Evolutionary conservation across 768 basidiomycete genomes (phyloP).

Genomic region (Clathrus columnatus): DNA sequence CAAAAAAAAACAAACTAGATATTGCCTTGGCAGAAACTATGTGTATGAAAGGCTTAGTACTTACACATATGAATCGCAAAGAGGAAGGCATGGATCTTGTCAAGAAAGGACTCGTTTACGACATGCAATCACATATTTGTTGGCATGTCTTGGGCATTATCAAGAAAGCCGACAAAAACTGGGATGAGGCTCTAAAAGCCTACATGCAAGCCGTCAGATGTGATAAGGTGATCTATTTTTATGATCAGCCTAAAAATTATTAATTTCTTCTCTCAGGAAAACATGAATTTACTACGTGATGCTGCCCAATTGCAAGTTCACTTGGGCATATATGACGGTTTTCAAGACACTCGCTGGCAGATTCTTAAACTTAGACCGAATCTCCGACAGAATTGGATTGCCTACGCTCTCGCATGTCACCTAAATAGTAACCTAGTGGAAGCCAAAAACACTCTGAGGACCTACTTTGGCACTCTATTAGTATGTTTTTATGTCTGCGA

Average conservation of each 20-base stretch:
- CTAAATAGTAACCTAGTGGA: slow-evolving; percentile 66
- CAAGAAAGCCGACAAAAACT: slow-evolving; percentile 90
- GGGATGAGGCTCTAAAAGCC: slow-evolving; percentile 87
- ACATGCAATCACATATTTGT: slow-evolving; percentile 85
- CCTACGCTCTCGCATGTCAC: slow-evolving; percentile 80
- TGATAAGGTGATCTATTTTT: slow-evolving; percentile 59
- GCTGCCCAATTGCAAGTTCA: slow-evolving; percentile 85
- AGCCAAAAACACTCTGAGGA: slow-evolving; percentile 63
- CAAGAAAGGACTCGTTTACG: slow-evolving; percentile 72
- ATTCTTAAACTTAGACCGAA: slow-evolving; percentile 76
- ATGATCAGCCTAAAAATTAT: not conserved
- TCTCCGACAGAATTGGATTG: slow-evolving; percentile 83
- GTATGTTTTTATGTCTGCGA: slow-evolving; percentile 28
- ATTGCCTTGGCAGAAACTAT: slow-evolving; percentile 61
- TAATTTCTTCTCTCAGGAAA: slow-evolving; percentile 50
- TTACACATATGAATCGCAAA: slow-evolving; percentile 69
- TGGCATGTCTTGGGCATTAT: slow-evolving; percentile 98
- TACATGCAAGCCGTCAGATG: slow-evolving; percentile 83
- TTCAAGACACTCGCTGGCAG: slow-evolving; percentile 75
- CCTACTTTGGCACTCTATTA: slow-evolving; percentile 65
- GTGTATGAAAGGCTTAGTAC: slow-evolving; percentile 91
- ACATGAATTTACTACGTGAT: slow-evolving; percentile 88
- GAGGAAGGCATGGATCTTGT: slow-evolving; percentile 79
- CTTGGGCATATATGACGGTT: slow-evolving; percentile 64
- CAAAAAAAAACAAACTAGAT: not conserved